Evolutionary conservation across 2,329 filamentous ascomycete genomes (phyloP), one percentile per base, ranked within the genome.

Genomic region (Colletotrichum costaricense): DNA sequence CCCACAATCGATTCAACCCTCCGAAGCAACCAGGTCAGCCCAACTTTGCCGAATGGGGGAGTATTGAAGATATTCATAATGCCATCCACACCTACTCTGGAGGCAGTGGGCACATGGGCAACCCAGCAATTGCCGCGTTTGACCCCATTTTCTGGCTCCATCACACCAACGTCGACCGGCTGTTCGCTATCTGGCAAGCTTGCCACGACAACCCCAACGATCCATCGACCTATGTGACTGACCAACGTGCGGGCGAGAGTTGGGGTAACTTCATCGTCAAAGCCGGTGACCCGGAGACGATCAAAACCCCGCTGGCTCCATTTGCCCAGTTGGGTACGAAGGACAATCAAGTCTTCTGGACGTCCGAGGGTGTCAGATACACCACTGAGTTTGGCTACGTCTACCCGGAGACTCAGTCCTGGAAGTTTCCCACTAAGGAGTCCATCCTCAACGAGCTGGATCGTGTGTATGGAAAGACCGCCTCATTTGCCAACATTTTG

Each of bases 111-210:
- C 80, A 86, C 73, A 86, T 87, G 77, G 73, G 85, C 4, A 86
- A 85, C 72, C 84, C 87, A 14, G 84, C 87, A 38, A 89, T 88
- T 72, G 88, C 91, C 12, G 86, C 89, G 0, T 93, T 91, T 78
- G 92, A 93, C 78, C 91, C 91, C 0, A 80, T 90, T 9, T 93
- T 92, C 80, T 91, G 87, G 86, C 81, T 93, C n/a, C 67, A 72
- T 30, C 63, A 71, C 63, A 49, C 54, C 57, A 74, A 74, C 54
- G 60, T 74, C 58, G 72, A 74, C 68, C 72, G 72, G 9, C 42
- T 74, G 2, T 67, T 72, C 28, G 68, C 72, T 26, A 74, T 74
- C 54, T 74, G 72, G 72, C 72, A 74, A 46, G 72, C 63, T 9
- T 35, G 70, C 30, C 62, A 74, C 54, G 72, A 74, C 58, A 55